Percentiles rank a stretch among this genome's conserved stretches.
Conservation (phyloP, 2,329 filamentous ascomycete species). For the Balansia obtecta region DNA sequence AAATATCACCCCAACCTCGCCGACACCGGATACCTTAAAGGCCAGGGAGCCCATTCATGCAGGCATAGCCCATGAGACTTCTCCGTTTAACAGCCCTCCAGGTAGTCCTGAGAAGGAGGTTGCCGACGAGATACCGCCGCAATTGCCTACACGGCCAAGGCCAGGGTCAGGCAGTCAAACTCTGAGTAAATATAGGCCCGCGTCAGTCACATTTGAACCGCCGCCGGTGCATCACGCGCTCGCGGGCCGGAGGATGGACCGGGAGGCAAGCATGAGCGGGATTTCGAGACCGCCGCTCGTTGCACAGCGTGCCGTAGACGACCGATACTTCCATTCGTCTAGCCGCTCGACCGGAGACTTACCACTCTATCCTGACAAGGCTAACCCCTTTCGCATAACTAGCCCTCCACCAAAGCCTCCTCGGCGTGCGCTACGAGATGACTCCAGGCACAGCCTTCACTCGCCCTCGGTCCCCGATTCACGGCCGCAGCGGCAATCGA, state of each 20-base stretch:
- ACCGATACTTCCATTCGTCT: constrained; percentile 35
- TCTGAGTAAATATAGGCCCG: constrained; percentile 11
- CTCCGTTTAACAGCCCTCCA: constrained; percentile 80
- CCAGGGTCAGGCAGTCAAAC: constrained; percentile 21
- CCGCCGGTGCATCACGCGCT: constrained; percentile 40
- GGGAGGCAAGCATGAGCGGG: constrained; percentile 30
- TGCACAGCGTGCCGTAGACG: constrained; percentile 30
- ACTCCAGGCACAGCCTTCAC: constrained; percentile 9
- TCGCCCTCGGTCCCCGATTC: constrained; percentile 14
- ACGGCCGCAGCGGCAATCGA: constrained; percentile 13
- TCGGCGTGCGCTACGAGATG: constrained; percentile 20
- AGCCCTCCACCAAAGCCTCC: constrained; percentile 32
- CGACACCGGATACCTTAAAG: constrained; percentile 7
- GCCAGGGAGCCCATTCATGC: constrained; percentile 8
- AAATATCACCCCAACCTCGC: constrained; percentile 18
- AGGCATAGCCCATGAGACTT: constrained; percentile 33
- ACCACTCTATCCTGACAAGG: constrained; percentile 6
- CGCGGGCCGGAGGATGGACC: constrained; percentile 30
- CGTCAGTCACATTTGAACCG: constrained; percentile 30
- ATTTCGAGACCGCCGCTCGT: constrained; percentile 22
- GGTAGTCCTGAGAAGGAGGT: constrained; percentile 47
- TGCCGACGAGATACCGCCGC: constrained; percentile 37
- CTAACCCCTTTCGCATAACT: neutral
- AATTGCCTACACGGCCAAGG: constrained; percentile 36
- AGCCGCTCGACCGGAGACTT: constrained; percentile 24